These are phyloP conservation scores for Sporisorium iseilematis-ciliati DNA, from an alignment of 1,284 basidiomycete genomes.

Conservation along the genomic window DNA sequence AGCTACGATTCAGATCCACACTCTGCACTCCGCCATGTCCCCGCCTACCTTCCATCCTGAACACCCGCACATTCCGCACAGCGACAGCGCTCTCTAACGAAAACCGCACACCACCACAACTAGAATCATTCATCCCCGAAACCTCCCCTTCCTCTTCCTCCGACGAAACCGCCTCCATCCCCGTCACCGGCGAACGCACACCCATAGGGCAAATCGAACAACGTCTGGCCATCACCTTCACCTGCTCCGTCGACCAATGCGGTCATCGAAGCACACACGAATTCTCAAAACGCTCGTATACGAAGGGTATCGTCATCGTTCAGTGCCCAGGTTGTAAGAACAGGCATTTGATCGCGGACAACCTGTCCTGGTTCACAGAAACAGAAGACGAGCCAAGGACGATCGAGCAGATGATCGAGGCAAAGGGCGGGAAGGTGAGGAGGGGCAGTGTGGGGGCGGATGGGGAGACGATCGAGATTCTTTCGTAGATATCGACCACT, in stretches of 20 bases:
- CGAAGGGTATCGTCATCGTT: constrained; percentile 88
- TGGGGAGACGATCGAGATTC: constrained; percentile 64
- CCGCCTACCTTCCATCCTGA: neutral
- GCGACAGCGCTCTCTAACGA: no score
- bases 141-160: constrained; percentile 12
- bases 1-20: constrained; percentile 12
- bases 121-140: constrained; percentile 22
- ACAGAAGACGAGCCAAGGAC: constrained; percentile 59
- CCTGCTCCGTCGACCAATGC: constrained; percentile 73
- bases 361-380: constrained; percentile 67
- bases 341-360: constrained; percentile 72
- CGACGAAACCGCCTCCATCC: constrained; percentile 21
- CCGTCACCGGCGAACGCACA: constrained; percentile 45
- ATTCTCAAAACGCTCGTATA: constrained; percentile 86
- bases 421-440: constrained; percentile 61
- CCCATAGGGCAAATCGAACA: constrained; percentile 60
- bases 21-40: neutral
- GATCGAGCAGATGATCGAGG: constrained; percentile 66
- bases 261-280: constrained; percentile 86
- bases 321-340: constrained; percentile 92
- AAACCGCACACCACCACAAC: constrained; percentile 2
- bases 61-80: no score
- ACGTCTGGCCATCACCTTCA: constrained; percentile 63
- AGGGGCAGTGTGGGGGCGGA: constrained; percentile 48
- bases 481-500: constrained; percentile 16